Conservation (phyloP, 2,329 filamentous ascomycete species). For the Torrubiellomyces zombiae region DNA sequence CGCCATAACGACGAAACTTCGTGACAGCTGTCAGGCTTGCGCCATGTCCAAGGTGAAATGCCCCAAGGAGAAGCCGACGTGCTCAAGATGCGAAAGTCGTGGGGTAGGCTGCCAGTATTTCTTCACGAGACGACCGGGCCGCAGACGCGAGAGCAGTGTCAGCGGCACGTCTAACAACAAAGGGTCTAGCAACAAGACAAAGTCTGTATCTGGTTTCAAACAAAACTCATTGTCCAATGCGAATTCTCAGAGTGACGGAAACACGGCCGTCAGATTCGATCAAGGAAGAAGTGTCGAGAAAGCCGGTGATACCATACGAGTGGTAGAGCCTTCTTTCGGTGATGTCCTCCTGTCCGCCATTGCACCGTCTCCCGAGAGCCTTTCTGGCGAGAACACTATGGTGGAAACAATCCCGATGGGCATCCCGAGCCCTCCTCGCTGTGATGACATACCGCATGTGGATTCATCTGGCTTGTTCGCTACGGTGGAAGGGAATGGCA, state of each 20-base stretch:
- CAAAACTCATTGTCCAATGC: constrained; percentile 1
- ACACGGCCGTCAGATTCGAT: too few species aligned
- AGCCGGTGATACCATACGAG: too few species aligned
- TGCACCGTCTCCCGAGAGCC: too few species aligned
- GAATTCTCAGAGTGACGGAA: background rate
- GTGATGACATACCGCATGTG: too few species aligned
- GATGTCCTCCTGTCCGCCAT: too few species aligned
- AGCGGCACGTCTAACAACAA: background rate
- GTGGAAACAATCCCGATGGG: too few species aligned
- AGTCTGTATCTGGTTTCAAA: background rate
- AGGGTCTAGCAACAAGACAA: background rate
- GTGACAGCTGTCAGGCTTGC: constrained; percentile 19
- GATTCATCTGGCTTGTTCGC: too few species aligned
- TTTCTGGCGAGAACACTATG: too few species aligned
- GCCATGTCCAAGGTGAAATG: constrained; percentile 20
- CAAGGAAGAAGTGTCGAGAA: too few species aligned
- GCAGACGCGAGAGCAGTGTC: constrained; percentile 4
- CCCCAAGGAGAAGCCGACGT: constrained; percentile 16
- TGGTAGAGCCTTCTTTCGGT: too few species aligned
- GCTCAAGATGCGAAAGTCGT: constrained; percentile 16
- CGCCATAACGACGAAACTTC: constrained; percentile 12
- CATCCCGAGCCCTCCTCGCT: too few species aligned
- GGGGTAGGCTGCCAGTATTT: constrained; percentile 17
- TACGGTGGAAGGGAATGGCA: too few species aligned
- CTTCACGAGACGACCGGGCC: constrained; percentile 9